Evolutionary conservation across 2,329 filamentous ascomycete species (phyloP), one percentile per base, ranked within the genome.

Genomic region (Cadophora gregata): DNA sequence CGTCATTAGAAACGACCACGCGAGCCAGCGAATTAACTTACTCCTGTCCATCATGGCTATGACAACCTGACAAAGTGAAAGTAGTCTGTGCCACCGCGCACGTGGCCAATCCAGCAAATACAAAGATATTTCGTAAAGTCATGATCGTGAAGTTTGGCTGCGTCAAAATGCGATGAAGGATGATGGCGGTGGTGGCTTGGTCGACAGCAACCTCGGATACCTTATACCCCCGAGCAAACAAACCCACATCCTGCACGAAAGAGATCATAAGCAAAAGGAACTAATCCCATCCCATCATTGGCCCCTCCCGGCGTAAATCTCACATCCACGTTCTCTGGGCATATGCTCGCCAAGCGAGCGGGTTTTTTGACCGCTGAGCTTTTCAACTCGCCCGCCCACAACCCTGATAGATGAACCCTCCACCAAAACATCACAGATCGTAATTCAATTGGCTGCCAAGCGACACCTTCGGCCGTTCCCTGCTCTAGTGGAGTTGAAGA

Each of bases 31-130:
- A n/a, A 27, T n/a, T 16, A 2, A 25, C 70, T 50, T 72, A 78
- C 72, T 77, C 74, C 51, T 75, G 70, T 31, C 67, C 69, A 25
- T 71, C 74, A 67, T 77, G 77, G 7, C 61, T 72, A 65, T 79
- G 77, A 59, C 77, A 79, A 50, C 73, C 76, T 1, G 73, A 73
- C 29, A 75, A 69, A 24, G 70, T 76, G 16, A 64, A 27, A n/a
- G 63, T 65, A 8, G n/a, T 58, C 12, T 65, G 63, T 5, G 58
- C 48, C 36, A 48, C 1, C 3, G 38, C 31, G n/a, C 38, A 61
- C 19, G 56, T 45, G 19, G 27, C 33, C 5, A 65, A 24, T 12
- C 31, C 48, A 31, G 48, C 58, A 55, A 48, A 24, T 9, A 62
- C 6, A 21, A 65, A 33, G 14, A 55, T 8, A 0, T 14, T 62